Base-by-base conservation (phyloP, 116 monocot species). In the Zostera marina region DNA sequence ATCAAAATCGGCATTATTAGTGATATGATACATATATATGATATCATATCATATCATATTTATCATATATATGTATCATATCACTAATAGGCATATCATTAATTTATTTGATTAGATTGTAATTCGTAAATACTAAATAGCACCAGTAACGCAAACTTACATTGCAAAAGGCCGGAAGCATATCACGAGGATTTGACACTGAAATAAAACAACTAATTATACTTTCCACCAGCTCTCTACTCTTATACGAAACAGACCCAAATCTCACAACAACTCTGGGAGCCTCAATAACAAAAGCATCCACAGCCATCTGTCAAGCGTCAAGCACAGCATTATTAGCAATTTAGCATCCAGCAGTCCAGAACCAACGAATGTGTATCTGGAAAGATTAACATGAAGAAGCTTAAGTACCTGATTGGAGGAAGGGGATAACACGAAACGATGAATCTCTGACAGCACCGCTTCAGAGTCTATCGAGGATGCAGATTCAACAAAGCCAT, bases 111-210 rank as follows among this genome's bases (percentile, higher is more conserved):
- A n/a, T n/a, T n/a, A n/a, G n/a, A n/a, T n/a, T n/a, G n/a, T n/a
- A n/a, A n/a, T n/a, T n/a, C n/a, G n/a, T n/a, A n/a, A n/a, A n/a
- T n/a, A n/a, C n/a, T 12, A 11, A 49, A 52, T 39, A 11, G 17
- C 15, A 20, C 40, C 6, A 51, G 5, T 5, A 32, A 32, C 26
- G 20, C 4, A 13, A 13, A 47, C 60, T 70, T 54, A 83, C 92
- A 80, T 87, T 87, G 46, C 87, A 92, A 41, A 92, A 58, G 41
- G 87, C 70, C 15, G 81, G 59, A 19, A 92, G 75, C 78, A 92
- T 79, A 46, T 92, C 87, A 1, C 87, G 75, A 4, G 87, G 87
- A 42, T 63, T 87, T 66, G 83, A 83, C 11, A 39, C 38, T 14
- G 78, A 67, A 23, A 87, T 69, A 39, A 87, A 53, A 46, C 21